Base-by-base conservation (phyloP, 1,284 basidiomycete species). In the Ganoderma lucidum region DNA sequence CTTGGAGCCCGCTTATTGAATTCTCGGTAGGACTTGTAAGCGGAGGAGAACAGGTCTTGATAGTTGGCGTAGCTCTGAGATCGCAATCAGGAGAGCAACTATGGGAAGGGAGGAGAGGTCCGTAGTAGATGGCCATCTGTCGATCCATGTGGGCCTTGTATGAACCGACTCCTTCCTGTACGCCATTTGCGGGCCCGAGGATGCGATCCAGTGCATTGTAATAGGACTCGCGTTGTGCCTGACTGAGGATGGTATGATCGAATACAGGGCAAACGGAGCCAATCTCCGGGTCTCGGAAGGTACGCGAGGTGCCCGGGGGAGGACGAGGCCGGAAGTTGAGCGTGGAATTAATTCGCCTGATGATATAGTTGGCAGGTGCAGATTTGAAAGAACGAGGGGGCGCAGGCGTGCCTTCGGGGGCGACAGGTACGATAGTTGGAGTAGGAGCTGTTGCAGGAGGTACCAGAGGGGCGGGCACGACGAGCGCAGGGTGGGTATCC, bases 91-190 rank as follows among this genome's bases (percentile, higher is more conserved):
- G 12, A 19, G 64, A 59, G 30, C 35, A 32, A n/a, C 32, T n/a
- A 44, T 30, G 48, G 55, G 66, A 58, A 65, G 63, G 62, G 66
- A 83, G 63, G 60, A 84, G 76, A 1, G 78, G 78, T 63, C 84
- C 79, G 69, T 84, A 87, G 76, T 86, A 87, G 55, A 81, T 77
- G 66, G 81, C 81, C 39, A 80, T 78, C 74, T 82, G 85, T 68
- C 83, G 81, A 68, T 84, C 80, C 88, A 89, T 89, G 73, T 85
- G 83, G 53, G 82, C 78, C 70, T 81, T 82, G 76, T 90, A 90
- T 5, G 85, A 84, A 41, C 87, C 88, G 65, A 85, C 81, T 63
- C 79, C 83, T 75, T 90, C 87, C 73, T 86, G 83, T 60, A 87
- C 80, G 44, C 84, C 85, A 39, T 74, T 69, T 23, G 83, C 80